A percentile compares a stretch with the other conserved stretches of the same genome.
Conservation (phyloP, 805 yeast genomes). For the Spencermartinsiella europaea region DNA sequence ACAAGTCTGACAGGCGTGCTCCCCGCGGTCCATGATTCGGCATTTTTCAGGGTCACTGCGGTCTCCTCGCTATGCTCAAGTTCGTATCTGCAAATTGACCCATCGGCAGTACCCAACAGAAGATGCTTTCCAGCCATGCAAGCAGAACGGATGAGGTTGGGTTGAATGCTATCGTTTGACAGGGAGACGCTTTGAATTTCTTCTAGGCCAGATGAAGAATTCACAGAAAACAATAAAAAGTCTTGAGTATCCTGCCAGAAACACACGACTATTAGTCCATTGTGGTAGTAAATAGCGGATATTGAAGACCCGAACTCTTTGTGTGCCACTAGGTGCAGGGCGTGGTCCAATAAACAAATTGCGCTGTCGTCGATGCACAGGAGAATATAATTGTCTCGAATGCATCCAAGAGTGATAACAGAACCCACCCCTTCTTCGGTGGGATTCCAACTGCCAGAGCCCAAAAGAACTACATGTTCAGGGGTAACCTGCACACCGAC, state of each 20-base stretch:
- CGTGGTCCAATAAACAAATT: not conserved
- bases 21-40: not conserved
- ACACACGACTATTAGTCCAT: not conserved
- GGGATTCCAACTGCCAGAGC: not conserved
- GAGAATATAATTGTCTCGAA: not conserved
- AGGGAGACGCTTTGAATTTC: not conserved
- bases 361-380: not conserved
- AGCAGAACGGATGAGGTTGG: not conserved
- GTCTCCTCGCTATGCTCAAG: not conserved
- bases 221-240: not conserved
- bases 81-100: not conserved
- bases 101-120: constrained; percentile 4
- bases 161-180: not conserved
- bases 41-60: not conserved
- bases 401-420: not conserved
- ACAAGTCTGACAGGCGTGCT: not conserved
- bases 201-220: not conserved
- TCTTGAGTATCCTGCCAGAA: not conserved
- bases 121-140: not conserved
- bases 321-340: not conserved
- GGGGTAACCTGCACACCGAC: not conserved
- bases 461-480: not conserved
- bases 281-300: not conserved
- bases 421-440: not conserved
- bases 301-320: not conserved